These are phyloP conservation scores for Lodderomyces pseudojiufengensis DNA, from an alignment of 1,139 yeast genomes.

Conservation along the genomic window DNA sequence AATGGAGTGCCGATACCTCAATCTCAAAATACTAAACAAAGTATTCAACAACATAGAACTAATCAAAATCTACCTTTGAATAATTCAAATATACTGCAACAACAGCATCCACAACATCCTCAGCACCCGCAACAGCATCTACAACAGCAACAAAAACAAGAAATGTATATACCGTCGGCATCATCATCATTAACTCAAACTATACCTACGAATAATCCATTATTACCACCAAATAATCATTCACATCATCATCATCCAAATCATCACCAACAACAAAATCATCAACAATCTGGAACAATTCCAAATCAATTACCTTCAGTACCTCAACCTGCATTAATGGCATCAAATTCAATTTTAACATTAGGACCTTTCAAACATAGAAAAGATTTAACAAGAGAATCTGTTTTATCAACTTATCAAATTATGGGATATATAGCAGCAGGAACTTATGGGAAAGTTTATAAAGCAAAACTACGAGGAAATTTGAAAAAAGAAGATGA, in stretches of 20 bases:
- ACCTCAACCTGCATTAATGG: slow-evolving; percentile 53
- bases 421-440: slow-evolving; percentile 96
- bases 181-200: slow-evolving; percentile 1
- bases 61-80: neutral
- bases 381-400: slow-evolving; percentile 63
- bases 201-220: slow-evolving; percentile 3
- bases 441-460: slow-evolving; percentile 96
- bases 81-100: neutral
- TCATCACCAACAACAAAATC: slow-evolving; percentile 6
- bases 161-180: slow-evolving; percentile 2
- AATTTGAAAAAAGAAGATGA: slow-evolving; percentile 13
- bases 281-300: slow-evolving; percentile 3
- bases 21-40: neutral
- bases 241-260: slow-evolving; percentile 8
- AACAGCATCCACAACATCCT: neutral
- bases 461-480: slow-evolving; percentile 65
- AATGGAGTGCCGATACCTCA: slow-evolving; percentile 6
- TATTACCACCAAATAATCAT: slow-evolving; percentile 3
- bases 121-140: neutral
- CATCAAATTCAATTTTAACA: slow-evolving; percentile 64
- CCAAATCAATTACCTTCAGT: slow-evolving; percentile 12
- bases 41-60: neutral
- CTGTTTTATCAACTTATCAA: slow-evolving; percentile 78
- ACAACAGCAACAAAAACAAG: neutral
- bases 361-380: slow-evolving; percentile 71